phyloP scores from a whole-genome alignment of 805 yeast species.

The Candida ulmi region DNA sequence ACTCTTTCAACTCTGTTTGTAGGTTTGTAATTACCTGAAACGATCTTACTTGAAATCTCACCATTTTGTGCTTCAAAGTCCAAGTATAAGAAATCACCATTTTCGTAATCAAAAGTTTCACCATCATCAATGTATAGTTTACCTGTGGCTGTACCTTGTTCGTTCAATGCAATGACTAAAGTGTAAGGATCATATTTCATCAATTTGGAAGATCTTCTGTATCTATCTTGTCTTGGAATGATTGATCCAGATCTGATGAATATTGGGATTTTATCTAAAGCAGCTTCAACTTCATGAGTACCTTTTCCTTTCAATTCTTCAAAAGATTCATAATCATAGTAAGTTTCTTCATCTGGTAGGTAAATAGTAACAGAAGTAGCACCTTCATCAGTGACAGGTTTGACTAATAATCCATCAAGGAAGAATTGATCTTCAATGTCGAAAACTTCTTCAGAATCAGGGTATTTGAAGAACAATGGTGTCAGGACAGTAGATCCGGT shows the following conservation, averaged over 20 bases:
- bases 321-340: slow-evolving; percentile 47
- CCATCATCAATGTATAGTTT: slow-evolving; percentile 81
- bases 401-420: slow-evolving; percentile 73
- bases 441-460: slow-evolving; percentile 41
- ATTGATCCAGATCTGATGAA: slow-evolving; percentile 76
- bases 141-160: slow-evolving; percentile 47
- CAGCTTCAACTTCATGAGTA: slow-evolving; percentile 32
- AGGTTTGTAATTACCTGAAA: slow-evolving; percentile 23
- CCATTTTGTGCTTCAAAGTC: slow-evolving; percentile 34
- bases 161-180: slow-evolving; percentile 52
- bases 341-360: slow-evolving; percentile 42
- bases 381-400: slow-evolving; percentile 67
- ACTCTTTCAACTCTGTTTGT: slow-evolving; percentile 49
- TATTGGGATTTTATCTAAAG: slow-evolving; percentile 63
- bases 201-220: slow-evolving; percentile 72
- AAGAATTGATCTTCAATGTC: slow-evolving; percentile 79
- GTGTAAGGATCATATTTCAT: slow-evolving; percentile 82
- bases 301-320: slow-evolving; percentile 33
- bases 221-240: slow-evolving; percentile 59
- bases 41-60: slow-evolving; percentile 24
- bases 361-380: slow-evolving; percentile 29
- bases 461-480: slow-evolving; percentile 58
- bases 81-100: slow-evolving; percentile 44
- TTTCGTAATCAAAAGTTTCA: slow-evolving; percentile 51
- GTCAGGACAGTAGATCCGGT: slow-evolving; percentile 66